Base-by-base conservation (phyloP, 1,284 basidiomycete genomes). In the Agroathelia rolfsii region DNA sequence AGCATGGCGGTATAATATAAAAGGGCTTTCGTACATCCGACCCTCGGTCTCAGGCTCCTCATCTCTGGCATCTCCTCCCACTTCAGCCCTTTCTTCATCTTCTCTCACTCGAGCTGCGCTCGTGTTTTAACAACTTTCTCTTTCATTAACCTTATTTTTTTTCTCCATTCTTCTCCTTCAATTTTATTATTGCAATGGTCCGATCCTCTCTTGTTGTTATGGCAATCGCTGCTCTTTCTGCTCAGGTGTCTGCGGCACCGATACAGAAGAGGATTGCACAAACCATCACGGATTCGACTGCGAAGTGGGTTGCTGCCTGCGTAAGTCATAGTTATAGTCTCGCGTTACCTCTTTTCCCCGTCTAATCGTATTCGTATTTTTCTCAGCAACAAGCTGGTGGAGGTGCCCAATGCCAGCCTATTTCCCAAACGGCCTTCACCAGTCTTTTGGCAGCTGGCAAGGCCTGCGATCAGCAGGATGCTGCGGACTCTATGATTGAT, bases 211-310 rank as follows among this genome's bases (percentile, higher is more conserved):
- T 47, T 32, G 35, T 52, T 29, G 42, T 55, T 39, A 47, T 52
- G 36, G 44, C 54, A 23, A 39, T 56, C 32, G 45, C 56, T 39
- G 47, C 54, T 42, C 43, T 58, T 44, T 40, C 52, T 30, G 43
- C 37, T 23, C n/a, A n/a, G n/a, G 42, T 40, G 26, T 50, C 45
- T n/a, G 56, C 56, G 23, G 49, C 47, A 2, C 56, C 58, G 9
- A 19, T 60, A 19, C 31, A 48, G 32, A 69, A 63, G 45, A 61
- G 65, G 26, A 67, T 67, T 41, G 58, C 58, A 14, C 65, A 68
- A 45, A 49, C 47, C 23, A 66, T 63, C 34, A 33, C 52, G 3
- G 57, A 58, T 30, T 56, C 63, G 4, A 64, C 59, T 12, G 41
- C 44, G 8, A 45, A 59, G 28, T 67, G 64, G 64, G 61, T 61